Conservation (phyloP, 2,329 filamentous ascomycete genomes). For the Neurospora sp. region DNA sequence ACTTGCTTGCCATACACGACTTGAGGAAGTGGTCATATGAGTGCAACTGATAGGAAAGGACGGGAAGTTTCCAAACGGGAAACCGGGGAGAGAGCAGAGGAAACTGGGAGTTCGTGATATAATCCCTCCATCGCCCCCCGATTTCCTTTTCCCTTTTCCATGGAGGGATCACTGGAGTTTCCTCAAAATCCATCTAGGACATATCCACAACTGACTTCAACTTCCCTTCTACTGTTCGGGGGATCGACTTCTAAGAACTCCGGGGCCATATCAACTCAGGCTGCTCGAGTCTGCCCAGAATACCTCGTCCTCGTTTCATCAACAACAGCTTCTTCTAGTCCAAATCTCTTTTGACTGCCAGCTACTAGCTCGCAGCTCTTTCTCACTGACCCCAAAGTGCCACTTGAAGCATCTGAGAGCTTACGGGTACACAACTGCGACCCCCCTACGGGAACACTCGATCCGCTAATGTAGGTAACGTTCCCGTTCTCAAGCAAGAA, state of each 20-base stretch:
- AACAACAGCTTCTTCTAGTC: not conserved
- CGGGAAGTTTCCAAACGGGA: not conserved
- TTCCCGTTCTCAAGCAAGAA: not conserved
- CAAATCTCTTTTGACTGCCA: not conserved
- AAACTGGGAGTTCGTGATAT: not conserved
- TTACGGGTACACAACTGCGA: not conserved
- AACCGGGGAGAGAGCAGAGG: not conserved
- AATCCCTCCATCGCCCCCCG: not conserved
- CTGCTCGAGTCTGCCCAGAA: not conserved
- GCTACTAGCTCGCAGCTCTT: not conserved
- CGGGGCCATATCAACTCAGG: not conserved
- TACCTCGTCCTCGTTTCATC: not conserved
- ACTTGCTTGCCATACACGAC: not conserved
- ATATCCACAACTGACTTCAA: not conserved
- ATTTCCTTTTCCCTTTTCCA: not conserved
- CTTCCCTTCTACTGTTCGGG: not conserved
- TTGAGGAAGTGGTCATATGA: not conserved
- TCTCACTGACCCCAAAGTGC: not conserved
- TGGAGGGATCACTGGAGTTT: not conserved
- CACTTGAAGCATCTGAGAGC: not conserved
- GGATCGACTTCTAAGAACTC: not conserved
- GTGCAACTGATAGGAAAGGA: not conserved
- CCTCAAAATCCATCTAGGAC: not conserved
- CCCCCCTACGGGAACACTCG: not conserved
- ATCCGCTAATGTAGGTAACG: not conserved